Evolutionary conservation across 1,139 yeast species (phyloP).

Genomic region (Yamadazyma atmosphaerica): DNA sequence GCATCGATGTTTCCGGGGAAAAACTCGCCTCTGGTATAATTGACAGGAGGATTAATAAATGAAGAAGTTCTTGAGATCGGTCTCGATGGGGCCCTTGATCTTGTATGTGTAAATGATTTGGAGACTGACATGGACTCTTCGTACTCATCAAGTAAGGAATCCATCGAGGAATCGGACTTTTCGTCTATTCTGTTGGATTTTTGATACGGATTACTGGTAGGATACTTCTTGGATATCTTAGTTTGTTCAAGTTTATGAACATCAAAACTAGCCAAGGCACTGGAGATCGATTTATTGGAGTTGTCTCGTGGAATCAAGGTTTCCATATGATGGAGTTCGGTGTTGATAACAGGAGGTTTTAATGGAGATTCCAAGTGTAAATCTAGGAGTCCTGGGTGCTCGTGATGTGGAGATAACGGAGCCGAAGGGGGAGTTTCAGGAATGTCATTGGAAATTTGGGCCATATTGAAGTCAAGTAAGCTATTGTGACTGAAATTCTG

Average conservation of each 20-base stretch:
- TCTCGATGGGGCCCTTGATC: slow-evolving; percentile 30
- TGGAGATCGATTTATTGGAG: slow-evolving; percentile 26
- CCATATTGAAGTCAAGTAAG: slow-evolving; percentile 12
- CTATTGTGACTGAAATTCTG: slow-evolving; percentile 2
- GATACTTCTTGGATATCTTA: slow-evolving; percentile 16
- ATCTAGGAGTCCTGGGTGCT: slow-evolving; percentile 9
- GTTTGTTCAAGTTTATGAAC: slow-evolving; percentile 18
- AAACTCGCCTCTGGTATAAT: slow-evolving; percentile 10
- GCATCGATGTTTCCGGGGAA: slow-evolving; percentile 1
- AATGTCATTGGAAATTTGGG: slow-evolving; percentile 23
- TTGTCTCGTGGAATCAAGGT: slow-evolving; percentile 15
- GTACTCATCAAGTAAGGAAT: slow-evolving; percentile 53
- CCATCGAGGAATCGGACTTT: slow-evolving; percentile 46
- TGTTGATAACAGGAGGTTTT: slow-evolving; percentile 10
- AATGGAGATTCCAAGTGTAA: slow-evolving; percentile 11
- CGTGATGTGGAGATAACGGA: slow-evolving; percentile 39
- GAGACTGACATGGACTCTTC: slow-evolving; percentile 41
- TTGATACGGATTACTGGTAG: slow-evolving; percentile 4
- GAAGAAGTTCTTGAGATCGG: slow-evolving; percentile 29
- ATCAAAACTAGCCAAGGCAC: slow-evolving; percentile 36
- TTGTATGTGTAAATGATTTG: slow-evolving; percentile 24
- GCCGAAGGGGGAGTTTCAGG: slow-evolving; percentile 52
- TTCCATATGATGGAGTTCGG: slow-evolving; percentile 11
- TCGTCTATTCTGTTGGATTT: slow-evolving; percentile 5
- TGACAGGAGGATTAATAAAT: slow-evolving; percentile 12